Evolutionary conservation across 2,329 filamentous ascomycete species (phyloP).

Genomic region (Phyllosticta citrichinensis): DNA sequence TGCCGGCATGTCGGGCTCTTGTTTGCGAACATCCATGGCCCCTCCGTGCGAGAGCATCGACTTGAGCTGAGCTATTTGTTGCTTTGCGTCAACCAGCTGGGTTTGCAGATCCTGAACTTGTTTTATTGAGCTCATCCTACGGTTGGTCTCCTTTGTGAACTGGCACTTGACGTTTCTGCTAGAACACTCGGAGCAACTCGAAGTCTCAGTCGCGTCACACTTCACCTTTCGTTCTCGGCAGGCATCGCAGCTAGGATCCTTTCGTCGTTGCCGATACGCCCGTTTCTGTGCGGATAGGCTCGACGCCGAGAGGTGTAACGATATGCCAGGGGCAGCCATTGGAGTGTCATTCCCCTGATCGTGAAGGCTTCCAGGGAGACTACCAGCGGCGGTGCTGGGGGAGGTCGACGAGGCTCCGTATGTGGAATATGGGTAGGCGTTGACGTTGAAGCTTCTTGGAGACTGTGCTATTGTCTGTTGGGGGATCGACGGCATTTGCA

Average conservation of each 20-base stretch:
- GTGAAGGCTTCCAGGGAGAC: conserved; percentile 20
- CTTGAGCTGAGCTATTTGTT: conserved; percentile 67
- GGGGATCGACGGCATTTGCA: conserved; percentile 21
- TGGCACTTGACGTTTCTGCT: conserved; percentile 96
- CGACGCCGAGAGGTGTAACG: conserved; percentile 33
- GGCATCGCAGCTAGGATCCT: conserved; percentile 95
- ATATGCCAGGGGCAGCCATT: conserved; percentile 30
- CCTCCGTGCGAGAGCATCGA: conserved; percentile 48
- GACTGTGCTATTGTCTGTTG: conserved; percentile 20
- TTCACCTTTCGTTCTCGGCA: conserved; percentile 75
- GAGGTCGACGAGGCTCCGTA: conserved; percentile 22
- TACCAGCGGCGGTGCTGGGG: conserved; percentile 25
- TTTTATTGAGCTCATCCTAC: conserved; percentile 98
- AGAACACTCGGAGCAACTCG: conserved; percentile 93
- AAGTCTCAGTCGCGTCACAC: conserved; percentile 94
- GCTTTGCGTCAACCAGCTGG: conserved; percentile 69
- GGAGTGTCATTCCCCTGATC: conserved; percentile 20
- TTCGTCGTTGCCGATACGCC: conserved; percentile 87
- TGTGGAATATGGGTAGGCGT: conserved; percentile 19
- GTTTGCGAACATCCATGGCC: conserved; percentile 32
- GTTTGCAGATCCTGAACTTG: conserved; percentile 96
- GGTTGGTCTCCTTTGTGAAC: conserved; percentile 97
- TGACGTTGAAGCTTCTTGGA: conserved; percentile 21
- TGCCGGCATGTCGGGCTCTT: conserved; percentile 16
- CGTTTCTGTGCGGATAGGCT: conserved; percentile 70